Conservation (phyloP, 2,329 filamentous ascomycete genomes). For the Reticulascus tulasneorum region DNA sequence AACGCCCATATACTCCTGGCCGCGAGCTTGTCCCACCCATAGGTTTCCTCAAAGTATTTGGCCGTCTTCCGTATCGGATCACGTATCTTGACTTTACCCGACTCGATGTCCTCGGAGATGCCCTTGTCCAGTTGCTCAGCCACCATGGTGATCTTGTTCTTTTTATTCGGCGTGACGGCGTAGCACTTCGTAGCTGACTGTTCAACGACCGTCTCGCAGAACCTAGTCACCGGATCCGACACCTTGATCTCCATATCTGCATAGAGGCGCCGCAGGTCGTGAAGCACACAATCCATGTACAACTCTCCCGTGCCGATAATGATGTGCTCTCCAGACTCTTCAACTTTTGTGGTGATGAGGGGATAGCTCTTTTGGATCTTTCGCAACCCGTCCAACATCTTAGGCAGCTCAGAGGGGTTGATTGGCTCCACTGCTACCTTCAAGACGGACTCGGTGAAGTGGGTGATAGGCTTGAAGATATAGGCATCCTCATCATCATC, state of each 20-base stretch:
- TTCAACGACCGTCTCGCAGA: conserved; percentile 97
- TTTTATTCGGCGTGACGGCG: conserved; percentile 96
- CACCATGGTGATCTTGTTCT: conserved; percentile 98
- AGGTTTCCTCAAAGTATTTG: conserved; percentile 95
- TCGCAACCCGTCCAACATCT: conserved; percentile 95
- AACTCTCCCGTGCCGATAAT: conserved; percentile 92
- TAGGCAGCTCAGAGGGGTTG: conserved; percentile 94
- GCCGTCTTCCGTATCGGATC: conserved; percentile 91
- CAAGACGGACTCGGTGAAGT: conserved; percentile 96
- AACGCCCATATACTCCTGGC: conserved; percentile 98
- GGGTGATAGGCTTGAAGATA: conserved; percentile 87
- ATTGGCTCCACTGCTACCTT: conserved; percentile 98
- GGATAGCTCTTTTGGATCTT: conserved; percentile 99
- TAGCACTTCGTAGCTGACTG: conserved; percentile 98
- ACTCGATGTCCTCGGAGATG: conserved; percentile 92
- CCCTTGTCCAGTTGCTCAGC: conserved; percentile 93
- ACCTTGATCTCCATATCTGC: conserved; percentile 99
- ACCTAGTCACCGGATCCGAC: conserved; percentile 93
- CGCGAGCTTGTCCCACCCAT: conserved; percentile 94
- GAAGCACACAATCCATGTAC: conserved; percentile 99
- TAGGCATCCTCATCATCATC: conserved; percentile 88
- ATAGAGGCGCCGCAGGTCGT: conserved; percentile 89
- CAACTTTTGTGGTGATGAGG: conserved; percentile 91
- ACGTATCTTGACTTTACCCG: conserved; percentile 82
- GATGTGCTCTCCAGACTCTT: conserved; percentile 96